Conservation (phyloP, 805 yeast species). For the Teunomyces stri region DNA sequence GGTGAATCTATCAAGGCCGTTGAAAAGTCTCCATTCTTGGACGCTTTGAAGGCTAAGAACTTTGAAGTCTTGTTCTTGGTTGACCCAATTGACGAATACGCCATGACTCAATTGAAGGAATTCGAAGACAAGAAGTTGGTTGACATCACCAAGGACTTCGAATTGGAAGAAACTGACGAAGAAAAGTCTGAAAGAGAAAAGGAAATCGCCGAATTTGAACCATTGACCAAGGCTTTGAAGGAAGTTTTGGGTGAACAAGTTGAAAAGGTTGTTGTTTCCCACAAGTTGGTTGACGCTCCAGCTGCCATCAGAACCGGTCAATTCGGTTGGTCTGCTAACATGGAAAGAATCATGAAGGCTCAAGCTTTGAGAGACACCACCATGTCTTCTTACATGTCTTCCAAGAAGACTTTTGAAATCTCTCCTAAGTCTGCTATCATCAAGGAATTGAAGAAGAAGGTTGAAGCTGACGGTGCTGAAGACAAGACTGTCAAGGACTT, state of each 20-base stretch:
- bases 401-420: conserved; percentile 98
- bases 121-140: conserved; percentile 98
- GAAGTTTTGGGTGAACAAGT: conserved; percentile 97
- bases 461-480: conserved; percentile 94
- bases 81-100: conserved; percentile 99
- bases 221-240: conserved; percentile 92
- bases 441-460: conserved; percentile 93
- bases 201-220: conserved; percentile 89
- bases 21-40: conserved; percentile 98
- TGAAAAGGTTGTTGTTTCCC: conserved; percentile 98
- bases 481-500: conserved; percentile 98
- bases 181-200: conserved; percentile 93
- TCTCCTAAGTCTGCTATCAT: conserved; percentile 96
- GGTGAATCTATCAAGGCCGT: conserved; percentile 98
- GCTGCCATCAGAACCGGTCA: conserved; percentile 99
- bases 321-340: conserved; percentile 99
- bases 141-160: conserved; percentile 98
- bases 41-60: conserved; percentile 96
- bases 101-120: conserved; percentile 98
- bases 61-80: conserved; percentile 96
- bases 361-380: conserved; percentile 98
- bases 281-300: conserved; percentile 96
- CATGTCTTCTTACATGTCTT: conserved; percentile 99
- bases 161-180: conserved; percentile 96
- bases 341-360: conserved; percentile 99